Base-by-base conservation (phyloP, 306 rosid species). In the Ormosia semicastrata region DNA sequence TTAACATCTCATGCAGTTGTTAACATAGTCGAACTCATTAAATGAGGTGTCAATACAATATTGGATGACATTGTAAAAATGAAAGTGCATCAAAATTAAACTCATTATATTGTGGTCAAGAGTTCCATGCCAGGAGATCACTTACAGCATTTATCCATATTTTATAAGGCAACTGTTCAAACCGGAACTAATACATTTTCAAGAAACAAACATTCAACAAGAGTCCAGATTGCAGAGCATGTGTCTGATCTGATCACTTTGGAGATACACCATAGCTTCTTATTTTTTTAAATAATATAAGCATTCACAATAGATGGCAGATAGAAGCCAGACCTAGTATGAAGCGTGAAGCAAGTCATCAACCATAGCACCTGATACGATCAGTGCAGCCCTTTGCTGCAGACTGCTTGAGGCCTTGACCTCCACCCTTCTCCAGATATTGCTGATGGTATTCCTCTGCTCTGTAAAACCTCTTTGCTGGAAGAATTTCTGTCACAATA, bases 401-500 rank as follows among this genome's bases (percentile, higher is more conserved):
- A 63, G 94, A 93, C 43, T 93, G 98, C 52, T 86, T 86, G 30
- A 0, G 33, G 69, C 95, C 92, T 32, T 46, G 4, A 41, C 94
- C 73, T 11, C 97, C 99, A 39, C 99, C 99, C 52, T 91, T 93
- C 82, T 89, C 93, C 71, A 95, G 89, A 85, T 95, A 95, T 43
- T 95, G 99, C 84, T 93, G 98, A 82, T 95, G 99, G 66, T 95
- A 93, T 75, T 95, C 99, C 88, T 93, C 98, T 11, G 99, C 99
- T 69, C 85, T 83, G 86, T 91, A 95, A 50, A 93, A 95, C 66
- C 89, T 90, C 89, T 90, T 93, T 11, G 97, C 94, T 2, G 95
- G 94, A 71, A 93, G 85, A 76, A 95, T 89, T 84, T 95, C 99
- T 2, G 97, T 93, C 66, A 93, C 98, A 66, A 95, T 69, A 65